Conservation (phyloP, 2,329 filamentous ascomycete genomes). For the Fusarium papillatum region DNA sequence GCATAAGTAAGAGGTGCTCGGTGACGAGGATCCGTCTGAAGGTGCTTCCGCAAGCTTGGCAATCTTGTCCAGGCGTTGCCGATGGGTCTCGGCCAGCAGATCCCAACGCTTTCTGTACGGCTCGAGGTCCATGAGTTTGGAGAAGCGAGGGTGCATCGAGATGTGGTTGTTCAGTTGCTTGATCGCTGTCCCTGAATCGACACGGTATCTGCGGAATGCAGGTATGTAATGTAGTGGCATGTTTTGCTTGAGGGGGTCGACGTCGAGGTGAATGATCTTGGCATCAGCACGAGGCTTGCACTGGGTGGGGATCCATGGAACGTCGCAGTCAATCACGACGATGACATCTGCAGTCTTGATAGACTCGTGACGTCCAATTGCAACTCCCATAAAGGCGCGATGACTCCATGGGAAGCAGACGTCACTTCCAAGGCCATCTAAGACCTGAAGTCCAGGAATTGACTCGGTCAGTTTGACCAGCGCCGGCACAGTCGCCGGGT, state of each 20-base stretch:
- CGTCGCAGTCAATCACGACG: constrained; percentile 87
- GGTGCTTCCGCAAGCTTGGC: neutral
- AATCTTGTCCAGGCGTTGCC: neutral
- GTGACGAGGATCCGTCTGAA: neutral
- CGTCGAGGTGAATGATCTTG: constrained; percentile 72
- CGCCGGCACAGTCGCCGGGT: constrained; percentile 46
- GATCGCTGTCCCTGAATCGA: constrained; percentile 73
- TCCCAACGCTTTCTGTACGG: constrained; percentile 5
- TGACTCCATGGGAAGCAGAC: constrained; percentile 84
- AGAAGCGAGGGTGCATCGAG: neutral
- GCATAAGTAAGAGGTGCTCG: constrained; percentile 1
- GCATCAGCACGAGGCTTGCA: constrained; percentile 65
- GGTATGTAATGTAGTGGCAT: constrained; percentile 81
- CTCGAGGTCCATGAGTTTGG: neutral
- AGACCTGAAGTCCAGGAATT: constrained; percentile 75
- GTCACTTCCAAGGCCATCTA: constrained; percentile 82
- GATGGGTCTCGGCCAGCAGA: neutral
- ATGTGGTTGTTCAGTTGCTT: constrained; percentile 38
- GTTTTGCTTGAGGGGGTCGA: constrained; percentile 76
- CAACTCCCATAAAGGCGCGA: constrained; percentile 74
- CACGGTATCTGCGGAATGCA: constrained; percentile 74
- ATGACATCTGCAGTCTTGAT: constrained; percentile 87
- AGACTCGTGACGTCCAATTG: constrained; percentile 79
- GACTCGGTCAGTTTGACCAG: constrained; percentile 76
- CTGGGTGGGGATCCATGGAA: constrained; percentile 89